A percentile compares a stretch with the other conserved stretches of the same genome.
phyloP scores from a whole-genome alignment of 169 alveolate species.

The Plasmodium malariae region DNA sequence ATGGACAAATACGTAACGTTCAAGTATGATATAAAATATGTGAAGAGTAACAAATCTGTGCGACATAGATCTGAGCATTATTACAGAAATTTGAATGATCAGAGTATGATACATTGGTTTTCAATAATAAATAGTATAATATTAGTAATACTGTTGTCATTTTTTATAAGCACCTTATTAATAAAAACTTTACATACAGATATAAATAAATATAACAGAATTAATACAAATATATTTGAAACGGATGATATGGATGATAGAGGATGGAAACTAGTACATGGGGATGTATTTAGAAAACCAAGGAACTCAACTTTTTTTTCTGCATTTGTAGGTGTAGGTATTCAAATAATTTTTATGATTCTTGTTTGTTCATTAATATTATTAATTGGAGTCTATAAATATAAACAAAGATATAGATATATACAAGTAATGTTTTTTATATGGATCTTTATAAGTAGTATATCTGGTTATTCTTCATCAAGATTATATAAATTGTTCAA shows the following conservation, averaged over 20 bases:
- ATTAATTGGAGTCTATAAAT: constrained; percentile 79
- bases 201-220: constrained; percentile 87
- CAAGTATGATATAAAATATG: constrained; percentile 89
- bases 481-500: constrained; percentile 84
- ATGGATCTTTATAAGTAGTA: constrained; percentile 90
- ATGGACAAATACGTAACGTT: constrained; percentile 72
- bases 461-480: constrained; percentile 91
- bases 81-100: constrained; percentile 83
- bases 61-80: constrained; percentile 91
- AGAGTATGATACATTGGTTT: constrained; percentile 91
- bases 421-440: constrained; percentile 88
- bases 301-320: constrained; percentile 86
- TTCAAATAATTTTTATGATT: constrained; percentile 83
- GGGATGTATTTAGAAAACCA: constrained; percentile 93
- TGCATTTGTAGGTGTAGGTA: constrained; percentile 91
- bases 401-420: constrained; percentile 70
- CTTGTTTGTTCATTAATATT: constrained; percentile 86
- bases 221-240: constrained; percentile 80
- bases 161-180: constrained; percentile 89
- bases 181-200: constrained; percentile 89
- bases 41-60: constrained; percentile 82
- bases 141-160: constrained; percentile 85
- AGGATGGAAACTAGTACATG: constrained; percentile 94
- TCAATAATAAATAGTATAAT: constrained; percentile 89
- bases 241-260: constrained; percentile 89